A percentile compares a stretch with the other conserved stretches of the same genome.
phyloP scores from a whole-genome alignment of 768 basidiomycete species.

The Kwoniella sp. region DNA sequence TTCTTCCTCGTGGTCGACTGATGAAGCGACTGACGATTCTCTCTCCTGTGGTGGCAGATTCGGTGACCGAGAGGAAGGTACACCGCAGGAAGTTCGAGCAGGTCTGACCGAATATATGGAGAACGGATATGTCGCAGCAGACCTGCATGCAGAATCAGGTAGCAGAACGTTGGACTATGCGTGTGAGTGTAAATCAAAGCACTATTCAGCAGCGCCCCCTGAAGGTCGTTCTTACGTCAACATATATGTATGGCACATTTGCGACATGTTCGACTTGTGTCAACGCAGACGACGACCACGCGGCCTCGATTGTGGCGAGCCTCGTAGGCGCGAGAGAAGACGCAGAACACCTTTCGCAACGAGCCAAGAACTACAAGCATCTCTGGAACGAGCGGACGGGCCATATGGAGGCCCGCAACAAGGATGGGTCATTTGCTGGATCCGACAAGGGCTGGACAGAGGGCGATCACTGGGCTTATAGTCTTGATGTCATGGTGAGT shows the following conservation, averaged over 20 bases:
- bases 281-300: slow-evolving; percentile 72
- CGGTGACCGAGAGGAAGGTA: slow-evolving; percentile 68
- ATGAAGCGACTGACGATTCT: neutral
- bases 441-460: slow-evolving; percentile 75
- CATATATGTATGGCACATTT: no score
- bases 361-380: slow-evolving; percentile 65
- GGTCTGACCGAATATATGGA: slow-evolving; percentile 71
- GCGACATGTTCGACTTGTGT: neutral
- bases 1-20: slow-evolving; percentile 57
- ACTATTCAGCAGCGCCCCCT: slow-evolving; percentile 5
- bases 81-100: slow-evolving; percentile 68
- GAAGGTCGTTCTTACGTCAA: no score
- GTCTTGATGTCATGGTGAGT: slow-evolving; percentile 65
- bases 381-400: slow-evolving; percentile 71
- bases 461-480: slow-evolving; percentile 76
- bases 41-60: slow-evolving; percentile 21
- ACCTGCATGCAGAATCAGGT: slow-evolving; percentile 76
- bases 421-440: slow-evolving; percentile 58
- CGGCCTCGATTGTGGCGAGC: slow-evolving; percentile 67
- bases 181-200: slow-evolving; percentile 65
- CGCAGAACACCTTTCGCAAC: slow-evolving; percentile 62
- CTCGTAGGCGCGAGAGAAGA: slow-evolving; percentile 63
- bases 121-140: slow-evolving; percentile 75
- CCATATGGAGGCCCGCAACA: slow-evolving; percentile 79
- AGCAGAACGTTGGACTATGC: slow-evolving; percentile 79